A percentile compares a stretch with the other conserved stretches of the same genome.
Evolutionary conservation across 345 rosid genomes (phyloP).

Genomic region (Hibiscus tridactylites): DNA sequence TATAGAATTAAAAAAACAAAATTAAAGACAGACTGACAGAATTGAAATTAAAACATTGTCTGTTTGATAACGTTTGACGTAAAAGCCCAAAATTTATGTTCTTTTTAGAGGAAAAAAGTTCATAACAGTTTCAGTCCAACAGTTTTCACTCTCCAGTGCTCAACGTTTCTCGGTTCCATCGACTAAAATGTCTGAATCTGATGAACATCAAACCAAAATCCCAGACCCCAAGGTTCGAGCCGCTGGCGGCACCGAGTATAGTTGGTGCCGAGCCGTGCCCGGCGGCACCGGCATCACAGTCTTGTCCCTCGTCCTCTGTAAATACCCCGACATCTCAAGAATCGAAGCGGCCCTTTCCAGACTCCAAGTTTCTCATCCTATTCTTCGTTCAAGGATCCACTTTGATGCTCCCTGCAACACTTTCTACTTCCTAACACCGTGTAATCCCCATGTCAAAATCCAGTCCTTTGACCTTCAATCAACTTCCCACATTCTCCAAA

Average conservation of each 20-base stretch:
- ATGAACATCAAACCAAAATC: no score
- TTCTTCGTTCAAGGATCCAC: slow-evolving; percentile 64
- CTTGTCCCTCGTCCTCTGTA: slow-evolving; percentile 48
- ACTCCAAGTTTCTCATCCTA: slow-evolving; percentile 60
- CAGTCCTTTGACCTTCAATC: slow-evolving; percentile 39
- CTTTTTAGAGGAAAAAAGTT: neutral
- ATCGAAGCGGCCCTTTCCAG: slow-evolving; percentile 44
- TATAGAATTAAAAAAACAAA: no score
- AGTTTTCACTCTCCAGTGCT: neutral
- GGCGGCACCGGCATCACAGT: slow-evolving; percentile 84
- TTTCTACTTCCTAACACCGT: slow-evolving; percentile 52
- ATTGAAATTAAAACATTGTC: no score
- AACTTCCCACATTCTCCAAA: slow-evolving; percentile 36
- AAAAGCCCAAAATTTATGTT: neutral
- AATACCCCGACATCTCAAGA: slow-evolving; percentile 28
- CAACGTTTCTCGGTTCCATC: no score
- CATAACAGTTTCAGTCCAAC: neutral
- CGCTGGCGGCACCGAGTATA: slow-evolving; percentile 63
- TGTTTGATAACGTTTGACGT: neutral
- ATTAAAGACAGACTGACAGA: no score
- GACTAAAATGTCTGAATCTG: no score
- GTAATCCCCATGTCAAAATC: slow-evolving; percentile 36
- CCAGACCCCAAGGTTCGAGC: slow-evolving; percentile 25
- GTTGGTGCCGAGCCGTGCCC: slow-evolving; percentile 86
- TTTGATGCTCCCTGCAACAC: slow-evolving; percentile 33